Evolutionary conservation across 495 filamentous ascomycete genomes (phyloP), one percentile per base, ranked within the genome.

Genomic region (Xylaria venustula): DNA sequence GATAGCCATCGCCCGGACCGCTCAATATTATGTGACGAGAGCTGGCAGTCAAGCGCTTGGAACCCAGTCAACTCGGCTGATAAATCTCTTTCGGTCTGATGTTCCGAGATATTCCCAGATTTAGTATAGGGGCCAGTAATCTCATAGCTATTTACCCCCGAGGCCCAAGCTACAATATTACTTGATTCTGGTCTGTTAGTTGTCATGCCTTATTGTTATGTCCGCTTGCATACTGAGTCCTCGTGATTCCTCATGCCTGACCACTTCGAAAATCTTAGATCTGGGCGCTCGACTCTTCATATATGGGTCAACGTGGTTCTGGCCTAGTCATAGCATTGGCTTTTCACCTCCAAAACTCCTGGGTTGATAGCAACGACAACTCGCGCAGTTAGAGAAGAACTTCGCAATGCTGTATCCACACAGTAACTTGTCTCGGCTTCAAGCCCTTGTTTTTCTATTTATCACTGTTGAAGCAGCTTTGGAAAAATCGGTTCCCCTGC

Each of bases 401-500:
- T 30, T 28, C 14, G 30, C 23, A 30, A 49, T 49, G 46, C n/a
- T 49, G 23, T 49, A 19, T 7, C 7, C 12, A 19, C 46, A 19
- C 22, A 49, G 17, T 49, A 23, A 17, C 23, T 12, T 25, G 23
- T n/a, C 14, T 7, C 23, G 46, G 12, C 25, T 49, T 8, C 46
- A 49, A 5, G 46, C 46, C 25, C 3, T 49, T 30, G 9, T 30
- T 49, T 49, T 4, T 19, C 46, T 49, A 11, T 19, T 49, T 12
- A 12, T n/a, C 4, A 25, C 25, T 28, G 7, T 7, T n/a, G 46
- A 49, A 12, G 23, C 4, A 7, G 46, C 23, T 30, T 26, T 25
- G 14, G 23, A 23, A 49, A 25, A 23, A 7, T 30, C n/a, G 5
- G 30, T 66, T 1, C 68, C 71, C 2, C 47, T 51, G 15, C 63